Conservation (phyloP, 345 rosid species). For the Aurinia saxatilis region DNA sequence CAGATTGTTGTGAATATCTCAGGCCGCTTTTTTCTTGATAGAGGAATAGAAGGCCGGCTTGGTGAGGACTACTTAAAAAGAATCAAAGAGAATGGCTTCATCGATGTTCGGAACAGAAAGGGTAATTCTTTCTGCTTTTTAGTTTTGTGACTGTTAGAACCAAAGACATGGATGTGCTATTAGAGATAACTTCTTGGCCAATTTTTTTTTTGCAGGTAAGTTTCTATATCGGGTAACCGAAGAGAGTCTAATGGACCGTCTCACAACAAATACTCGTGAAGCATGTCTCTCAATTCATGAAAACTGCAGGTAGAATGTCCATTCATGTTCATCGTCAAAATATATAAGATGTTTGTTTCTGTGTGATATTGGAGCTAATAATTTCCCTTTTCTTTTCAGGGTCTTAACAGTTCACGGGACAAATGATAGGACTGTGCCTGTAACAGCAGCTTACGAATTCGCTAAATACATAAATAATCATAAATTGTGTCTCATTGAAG, state of each 20-base stretch:
- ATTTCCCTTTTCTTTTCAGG: slow-evolving; percentile 29
- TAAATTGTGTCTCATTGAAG: slow-evolving; percentile 50
- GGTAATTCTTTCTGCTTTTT: slow-evolving; percentile 28
- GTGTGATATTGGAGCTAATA: background rate
- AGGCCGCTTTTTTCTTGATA: slow-evolving; percentile 63
- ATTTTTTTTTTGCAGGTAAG: slow-evolving; percentile 42
- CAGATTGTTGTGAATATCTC: slow-evolving; percentile 55
- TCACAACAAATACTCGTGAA: slow-evolving; percentile 46
- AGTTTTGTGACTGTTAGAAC: background rate
- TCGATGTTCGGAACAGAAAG: slow-evolving; percentile 59
- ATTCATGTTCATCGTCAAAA: background rate
- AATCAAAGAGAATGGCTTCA: slow-evolving; percentile 56
- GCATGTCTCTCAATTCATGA: slow-evolving; percentile 47
- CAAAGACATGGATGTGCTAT: background rate
- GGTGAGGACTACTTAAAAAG: slow-evolving; percentile 56
- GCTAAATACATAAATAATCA: slow-evolving; percentile 57
- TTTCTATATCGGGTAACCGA: slow-evolving; percentile 58
- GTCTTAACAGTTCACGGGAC: slow-evolving; percentile 80
- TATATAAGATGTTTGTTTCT: background rate
- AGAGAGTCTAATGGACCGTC: slow-evolving; percentile 70
- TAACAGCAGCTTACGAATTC: slow-evolving; percentile 59
- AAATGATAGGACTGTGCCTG: slow-evolving; percentile 52
- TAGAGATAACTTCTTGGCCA: background rate
- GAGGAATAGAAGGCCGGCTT: slow-evolving; percentile 65
- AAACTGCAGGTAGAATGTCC: slow-evolving; percentile 48